Evolutionary conservation across 2,329 filamentous ascomycete species (phyloP).

Genomic region (Cyanodermella asteris): DNA sequence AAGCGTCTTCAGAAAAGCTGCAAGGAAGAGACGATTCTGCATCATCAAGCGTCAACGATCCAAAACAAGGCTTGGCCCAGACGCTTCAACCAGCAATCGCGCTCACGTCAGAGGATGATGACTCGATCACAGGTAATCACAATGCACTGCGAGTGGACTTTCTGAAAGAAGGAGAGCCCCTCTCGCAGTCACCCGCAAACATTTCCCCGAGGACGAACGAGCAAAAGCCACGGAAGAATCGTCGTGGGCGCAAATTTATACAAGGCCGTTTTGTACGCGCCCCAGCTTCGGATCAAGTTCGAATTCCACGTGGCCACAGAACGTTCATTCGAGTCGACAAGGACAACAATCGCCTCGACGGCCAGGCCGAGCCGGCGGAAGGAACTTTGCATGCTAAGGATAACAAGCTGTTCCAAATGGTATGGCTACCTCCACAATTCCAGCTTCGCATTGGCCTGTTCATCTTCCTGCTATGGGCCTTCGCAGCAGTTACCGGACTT

Average conservation of each 20-base stretch:
- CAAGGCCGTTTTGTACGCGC: conserved; percentile 74
- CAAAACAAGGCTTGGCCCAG: no score
- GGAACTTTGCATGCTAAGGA: conserved; percentile 38
- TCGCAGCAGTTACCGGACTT: conserved; percentile 73
- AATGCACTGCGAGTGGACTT: no score
- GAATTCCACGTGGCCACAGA: conserved; percentile 61
- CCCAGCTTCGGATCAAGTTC: conserved; percentile 87
- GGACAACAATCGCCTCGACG: conserved; percentile 42
- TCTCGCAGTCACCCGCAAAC: no score
- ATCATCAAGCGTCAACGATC: no score
- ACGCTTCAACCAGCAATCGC: no score
- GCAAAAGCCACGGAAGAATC: no score
- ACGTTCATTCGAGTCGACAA: conserved; percentile 64
- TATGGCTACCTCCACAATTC: conserved; percentile 75
- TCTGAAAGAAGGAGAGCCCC: no score
- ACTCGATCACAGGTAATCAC: no score
- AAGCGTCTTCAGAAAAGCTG: no score
- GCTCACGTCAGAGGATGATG: no score
- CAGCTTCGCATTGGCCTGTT: conserved; percentile 60
- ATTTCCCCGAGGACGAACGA: conserved; percentile 1
- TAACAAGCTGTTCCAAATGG: conserved; percentile 42
- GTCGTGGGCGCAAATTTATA: no score
- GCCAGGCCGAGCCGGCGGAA: conserved; percentile 28
- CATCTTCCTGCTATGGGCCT: conserved; percentile 77
- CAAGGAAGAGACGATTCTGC: no score